Conservation (phyloP, 805 yeast species). For the Cyberlindnera petersonii region DNA sequence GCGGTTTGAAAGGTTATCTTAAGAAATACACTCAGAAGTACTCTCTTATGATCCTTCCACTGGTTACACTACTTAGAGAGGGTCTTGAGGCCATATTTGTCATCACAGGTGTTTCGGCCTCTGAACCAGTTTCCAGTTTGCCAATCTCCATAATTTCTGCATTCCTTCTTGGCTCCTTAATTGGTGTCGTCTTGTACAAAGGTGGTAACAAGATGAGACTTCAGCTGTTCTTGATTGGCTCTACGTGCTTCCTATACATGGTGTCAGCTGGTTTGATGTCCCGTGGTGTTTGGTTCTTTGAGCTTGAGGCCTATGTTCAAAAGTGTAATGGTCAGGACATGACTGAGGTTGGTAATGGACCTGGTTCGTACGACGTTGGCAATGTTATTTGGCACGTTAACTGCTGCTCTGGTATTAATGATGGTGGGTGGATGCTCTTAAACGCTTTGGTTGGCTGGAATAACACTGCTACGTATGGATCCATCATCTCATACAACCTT, state of each 20-base stretch:
- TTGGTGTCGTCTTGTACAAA: constrained; percentile 67
- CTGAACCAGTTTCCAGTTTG: constrained; percentile 61
- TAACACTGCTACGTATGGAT: constrained; percentile 88
- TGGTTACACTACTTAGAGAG: constrained; percentile 82
- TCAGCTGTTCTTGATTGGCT: constrained; percentile 66
- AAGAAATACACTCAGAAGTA: constrained; percentile 42
- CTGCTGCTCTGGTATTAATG: constrained; percentile 88
- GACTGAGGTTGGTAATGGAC: constrained; percentile 85
- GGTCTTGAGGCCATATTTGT: constrained; percentile 92
- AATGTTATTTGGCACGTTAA: constrained; percentile 90
- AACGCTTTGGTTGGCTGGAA: constrained; percentile 93
- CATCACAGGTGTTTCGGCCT: constrained; percentile 82
- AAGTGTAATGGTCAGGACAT: constrained; percentile 78
- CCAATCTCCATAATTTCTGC: constrained; percentile 65
- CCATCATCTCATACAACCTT: constrained; percentile 65
- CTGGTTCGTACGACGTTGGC: constrained; percentile 83
- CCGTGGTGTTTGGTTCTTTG: constrained; percentile 88
- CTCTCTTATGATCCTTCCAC: constrained; percentile 72
- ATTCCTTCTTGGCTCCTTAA: constrained; percentile 50
- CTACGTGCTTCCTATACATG: constrained; percentile 78
- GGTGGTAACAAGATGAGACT: constrained; percentile 78
- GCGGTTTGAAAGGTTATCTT: constrained; percentile 14
- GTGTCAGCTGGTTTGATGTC: constrained; percentile 88
- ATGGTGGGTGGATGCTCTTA: constrained; percentile 89
- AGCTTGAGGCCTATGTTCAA: constrained; percentile 68